A percentile compares a stretch with the other conserved stretches of the same genome.
phyloP scores from a whole-genome alignment of 202 grass and related monocot species.

The Cymbopogon flexuosus region DNA sequence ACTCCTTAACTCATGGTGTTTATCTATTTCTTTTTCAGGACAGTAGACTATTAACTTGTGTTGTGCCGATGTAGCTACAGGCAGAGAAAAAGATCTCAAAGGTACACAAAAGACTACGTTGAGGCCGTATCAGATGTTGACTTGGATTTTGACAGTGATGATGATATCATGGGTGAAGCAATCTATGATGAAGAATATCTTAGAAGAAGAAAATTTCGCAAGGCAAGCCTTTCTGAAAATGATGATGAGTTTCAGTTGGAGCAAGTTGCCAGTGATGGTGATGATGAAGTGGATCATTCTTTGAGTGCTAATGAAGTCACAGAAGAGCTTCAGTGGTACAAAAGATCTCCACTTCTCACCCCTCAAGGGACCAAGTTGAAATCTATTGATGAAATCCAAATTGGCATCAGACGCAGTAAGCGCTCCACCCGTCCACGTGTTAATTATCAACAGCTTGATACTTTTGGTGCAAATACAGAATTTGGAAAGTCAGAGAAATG shows the following conservation, averaged over 20 bases:
- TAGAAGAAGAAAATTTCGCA: constrained; percentile 49
- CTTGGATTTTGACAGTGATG: constrained; percentile 56
- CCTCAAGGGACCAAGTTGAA: constrained; percentile 48
- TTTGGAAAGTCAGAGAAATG: constrained; percentile 38
- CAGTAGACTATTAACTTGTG: constrained; percentile 9
- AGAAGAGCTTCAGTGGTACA: constrained; percentile 27
- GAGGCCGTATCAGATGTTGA: constrained; percentile 57
- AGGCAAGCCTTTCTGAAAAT: constrained; percentile 48
- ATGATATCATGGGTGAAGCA: constrained; percentile 90
- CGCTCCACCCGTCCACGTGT: constrained; percentile 49
- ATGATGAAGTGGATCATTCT: constrained; percentile 56
- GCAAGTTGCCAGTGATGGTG: constrained; percentile 38
- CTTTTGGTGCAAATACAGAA: constrained; percentile 46
- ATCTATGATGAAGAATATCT: constrained; percentile 92
- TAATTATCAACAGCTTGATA: constrained; percentile 59
- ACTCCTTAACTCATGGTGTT: constrained; percentile 12
- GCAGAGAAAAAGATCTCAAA: constrained; percentile 72
- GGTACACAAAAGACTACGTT: constrained; percentile 76
- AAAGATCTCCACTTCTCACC: constrained; percentile 34
- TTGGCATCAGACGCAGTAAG: constrained; percentile 69
- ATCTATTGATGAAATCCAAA: constrained; percentile 50
- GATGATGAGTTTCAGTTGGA: constrained; percentile 62
- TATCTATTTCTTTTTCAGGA: constrained; percentile 1
- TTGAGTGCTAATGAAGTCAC: constrained; percentile 58
- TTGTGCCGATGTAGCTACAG: constrained; percentile 41